Base-by-base conservation (phyloP, 164 flowering plant species). In the Paratinospora sagittata region DNA sequence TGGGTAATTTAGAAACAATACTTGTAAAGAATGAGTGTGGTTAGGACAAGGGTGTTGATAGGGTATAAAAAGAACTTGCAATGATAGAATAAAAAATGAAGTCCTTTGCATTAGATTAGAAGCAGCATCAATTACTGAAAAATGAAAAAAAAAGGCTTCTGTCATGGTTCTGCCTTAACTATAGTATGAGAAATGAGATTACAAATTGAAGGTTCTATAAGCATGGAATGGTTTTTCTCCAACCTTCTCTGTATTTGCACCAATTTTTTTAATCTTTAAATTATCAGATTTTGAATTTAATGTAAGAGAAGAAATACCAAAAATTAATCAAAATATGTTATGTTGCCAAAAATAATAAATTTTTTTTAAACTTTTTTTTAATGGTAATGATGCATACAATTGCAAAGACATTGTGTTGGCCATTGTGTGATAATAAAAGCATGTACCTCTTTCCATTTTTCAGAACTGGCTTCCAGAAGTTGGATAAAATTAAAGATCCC, bases 391-490 rank as follows among this genome's bases (percentile, higher is more conserved):
- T 36, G 27, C 11, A 7, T 58, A 24, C 60, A 2, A 55, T 17
- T 17, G 60, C 8, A n/a, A 55, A 13, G 19, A 21, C 60, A 17
- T n/a, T 12, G 60, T 17, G 60, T 55, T 55, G 2, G 19, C 3
- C 60, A 17, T n/a, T 12, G 60, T 17, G 60, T 55, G 14, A 55
- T 55, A 55, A 36, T 69, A 36, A 57, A 10, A 37, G 57, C 17
- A 26, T 33, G 24, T 68, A 21, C 43, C 6, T 61, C 19, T 72
- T 36, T 58, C 14, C 27, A 58, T 69, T 70, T 43, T 69, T 74
- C 85, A 96, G 98, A 69, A 96, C 91, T 96, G 98, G 99, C 52
- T 92, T 92, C 76, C 99, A 90, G 86, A 92, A 85, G 83, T 83
- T 95, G 86, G 97, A 92, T 73, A 92, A 92, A 82, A 84, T 92